Conservation (phyloP, 2,329 filamentous ascomycete species). For the Didymella lethalis region DNA sequence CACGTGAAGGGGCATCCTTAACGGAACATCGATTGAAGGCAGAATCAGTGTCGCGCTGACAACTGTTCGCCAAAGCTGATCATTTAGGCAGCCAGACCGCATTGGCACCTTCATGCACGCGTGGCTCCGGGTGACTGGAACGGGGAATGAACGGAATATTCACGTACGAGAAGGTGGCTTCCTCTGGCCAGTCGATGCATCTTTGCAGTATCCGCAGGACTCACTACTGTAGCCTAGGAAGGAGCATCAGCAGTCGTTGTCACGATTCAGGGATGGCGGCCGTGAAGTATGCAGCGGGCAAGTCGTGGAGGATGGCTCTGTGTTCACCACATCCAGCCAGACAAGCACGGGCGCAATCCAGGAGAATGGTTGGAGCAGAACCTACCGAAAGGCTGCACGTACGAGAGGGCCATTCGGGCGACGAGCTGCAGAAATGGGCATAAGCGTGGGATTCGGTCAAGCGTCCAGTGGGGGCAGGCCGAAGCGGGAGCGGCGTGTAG, state of each 20-base stretch:
- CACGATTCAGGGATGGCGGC: slow-evolving; percentile 17
- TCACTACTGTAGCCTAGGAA: slow-evolving; percentile 57
- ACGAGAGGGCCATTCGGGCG: slow-evolving; percentile 32
- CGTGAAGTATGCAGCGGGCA: slow-evolving; percentile 16
- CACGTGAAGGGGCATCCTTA: slow-evolving; percentile 42
- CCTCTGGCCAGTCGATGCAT: slow-evolving; percentile 56
- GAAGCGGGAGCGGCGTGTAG: slow-evolving; percentile 26
- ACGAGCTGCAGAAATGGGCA: slow-evolving; percentile 51
- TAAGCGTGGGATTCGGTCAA: slow-evolving; percentile 49
- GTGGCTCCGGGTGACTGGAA: slow-evolving; percentile 25
- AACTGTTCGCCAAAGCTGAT: slow-evolving; percentile 14
- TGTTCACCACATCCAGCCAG: slow-evolving; percentile 45
- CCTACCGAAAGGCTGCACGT: slow-evolving; percentile 53
- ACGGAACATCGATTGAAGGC: slow-evolving; percentile 35
- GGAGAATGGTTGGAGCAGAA: slow-evolving; percentile 50
- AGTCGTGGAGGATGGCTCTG: slow-evolving; percentile 10
- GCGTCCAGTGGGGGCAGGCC: slow-evolving; percentile 41
- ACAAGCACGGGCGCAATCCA: slow-evolving; percentile 46
- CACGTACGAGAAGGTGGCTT: slow-evolving; percentile 59
- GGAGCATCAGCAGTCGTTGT: slow-evolving; percentile 28
- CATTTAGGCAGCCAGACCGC: slow-evolving; percentile 19
- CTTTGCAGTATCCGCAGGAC: slow-evolving; percentile 62
- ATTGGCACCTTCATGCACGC: slow-evolving; percentile 31
- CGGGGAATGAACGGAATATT: slow-evolving; percentile 24
- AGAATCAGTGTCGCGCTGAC: slow-evolving; percentile 18